phyloP scores from a whole-genome alignment of 1,139 yeast genomes.

The Tardiomyces depauwii region DNA sequence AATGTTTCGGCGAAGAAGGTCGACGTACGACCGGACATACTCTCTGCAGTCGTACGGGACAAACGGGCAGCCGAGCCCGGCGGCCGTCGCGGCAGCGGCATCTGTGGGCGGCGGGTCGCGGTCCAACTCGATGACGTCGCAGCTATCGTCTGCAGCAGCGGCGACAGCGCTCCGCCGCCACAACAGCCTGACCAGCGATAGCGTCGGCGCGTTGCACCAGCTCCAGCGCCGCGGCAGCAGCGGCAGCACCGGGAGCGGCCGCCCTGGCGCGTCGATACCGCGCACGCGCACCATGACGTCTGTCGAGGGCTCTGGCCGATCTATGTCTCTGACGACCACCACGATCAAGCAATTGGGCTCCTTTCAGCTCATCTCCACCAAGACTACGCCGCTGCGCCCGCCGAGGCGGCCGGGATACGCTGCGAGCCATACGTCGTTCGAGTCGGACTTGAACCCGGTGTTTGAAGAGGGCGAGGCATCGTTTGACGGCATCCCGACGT shows the following conservation, averaged over 20 bases:
- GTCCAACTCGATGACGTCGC: background rate
- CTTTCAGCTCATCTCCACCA: conserved; percentile 25
- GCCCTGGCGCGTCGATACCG: background rate
- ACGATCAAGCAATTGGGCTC: conserved; percentile 28
- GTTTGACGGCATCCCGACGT: background rate
- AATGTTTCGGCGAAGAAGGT: conserved; percentile 15
- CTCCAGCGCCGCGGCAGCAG: background rate
- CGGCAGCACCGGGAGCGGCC: background rate
- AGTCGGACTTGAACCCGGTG: conserved; percentile 25
- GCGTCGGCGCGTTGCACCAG: background rate
- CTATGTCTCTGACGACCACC: conserved; percentile 29
- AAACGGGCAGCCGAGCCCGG: background rate
- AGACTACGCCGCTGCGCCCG: conserved; percentile 18
- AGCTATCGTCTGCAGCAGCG: background rate
- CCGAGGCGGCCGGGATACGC: conserved; percentile 11
- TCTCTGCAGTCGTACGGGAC: conserved; percentile 19
- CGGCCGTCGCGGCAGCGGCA: conserved; percentile 1
- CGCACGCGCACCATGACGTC: background rate
- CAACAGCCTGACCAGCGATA: background rate
- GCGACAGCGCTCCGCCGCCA: background rate
- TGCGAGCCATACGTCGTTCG: conserved; percentile 20
- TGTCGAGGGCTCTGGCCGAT: conserved; percentile 19
- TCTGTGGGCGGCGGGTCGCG: background rate
- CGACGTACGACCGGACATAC: conserved; percentile 13
- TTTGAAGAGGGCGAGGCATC: conserved; percentile 18